A percentile compares a stretch with the other conserved stretches of the same genome.
phyloP scores from a whole-genome alignment of 2,329 filamentous ascomycete genomes.

The Aspergillus uvarum region DNA sequence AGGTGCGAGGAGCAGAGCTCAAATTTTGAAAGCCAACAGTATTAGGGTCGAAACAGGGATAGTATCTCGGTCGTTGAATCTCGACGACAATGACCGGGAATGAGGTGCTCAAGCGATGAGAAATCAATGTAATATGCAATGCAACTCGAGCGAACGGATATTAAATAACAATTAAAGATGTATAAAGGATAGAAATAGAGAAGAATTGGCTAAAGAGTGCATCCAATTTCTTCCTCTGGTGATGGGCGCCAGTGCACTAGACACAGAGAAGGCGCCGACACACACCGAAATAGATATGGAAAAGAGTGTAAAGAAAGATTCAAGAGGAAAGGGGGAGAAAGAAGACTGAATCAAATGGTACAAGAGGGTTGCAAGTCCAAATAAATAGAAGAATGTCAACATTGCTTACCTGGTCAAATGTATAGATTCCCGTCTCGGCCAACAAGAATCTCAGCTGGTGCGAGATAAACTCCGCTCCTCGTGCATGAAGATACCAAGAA shows the following conservation, averaged over 20 bases:
- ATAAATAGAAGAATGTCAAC: conserved; percentile 10
- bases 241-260: background rate
- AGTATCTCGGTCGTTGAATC: background rate
- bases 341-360: background rate
- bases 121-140: conserved; percentile 1
- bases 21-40: background rate
- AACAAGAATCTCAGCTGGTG: conserved; percentile 16
- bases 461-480: conserved; percentile 13
- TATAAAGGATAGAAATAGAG: background rate
- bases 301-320: background rate
- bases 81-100: no score
- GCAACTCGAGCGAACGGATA: background rate
- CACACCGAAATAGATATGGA: background rate
- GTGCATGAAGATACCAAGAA: conserved; percentile 14
- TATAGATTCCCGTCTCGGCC: conserved; percentile 18
- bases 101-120: no score
- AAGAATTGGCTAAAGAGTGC: background rate
- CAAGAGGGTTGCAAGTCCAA: conserved; percentile 5
- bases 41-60: background rate
- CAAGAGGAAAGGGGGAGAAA: background rate
- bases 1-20: background rate
- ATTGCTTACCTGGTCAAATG: conserved; percentile 15
- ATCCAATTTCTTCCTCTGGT: background rate
- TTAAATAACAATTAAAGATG: background rate
- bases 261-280: background rate